Evolutionary conservation across 2,329 filamentous ascomycete species (phyloP).

Genomic region (Ascomycota sp.): DNA sequence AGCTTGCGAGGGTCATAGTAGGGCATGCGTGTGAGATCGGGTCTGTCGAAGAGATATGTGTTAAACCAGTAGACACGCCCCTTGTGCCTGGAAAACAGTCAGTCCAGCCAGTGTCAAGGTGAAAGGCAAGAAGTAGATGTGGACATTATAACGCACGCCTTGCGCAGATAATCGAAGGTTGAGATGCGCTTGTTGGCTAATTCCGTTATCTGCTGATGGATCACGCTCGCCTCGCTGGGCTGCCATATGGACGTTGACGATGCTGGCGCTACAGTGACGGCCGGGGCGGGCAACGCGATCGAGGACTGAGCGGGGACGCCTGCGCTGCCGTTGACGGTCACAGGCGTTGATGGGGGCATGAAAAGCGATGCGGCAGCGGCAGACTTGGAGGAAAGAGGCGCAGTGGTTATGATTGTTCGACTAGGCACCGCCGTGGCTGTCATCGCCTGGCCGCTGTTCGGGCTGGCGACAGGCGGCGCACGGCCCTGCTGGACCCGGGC

Average conservation of each 20-base stretch:
- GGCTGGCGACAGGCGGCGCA: not conserved
- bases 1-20: constrained; percentile 74
- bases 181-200: constrained; percentile 82
- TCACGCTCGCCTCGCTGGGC: constrained; percentile 24
- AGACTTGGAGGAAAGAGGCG: constrained; percentile 1
- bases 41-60: constrained; percentile 74
- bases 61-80: constrained; percentile 97
- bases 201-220: constrained; percentile 55
- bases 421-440: constrained; percentile 2
- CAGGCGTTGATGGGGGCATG: constrained; percentile 6
- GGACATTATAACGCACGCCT: constrained; percentile 44
- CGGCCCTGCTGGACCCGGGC: constrained; percentile 16
- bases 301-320: not conserved
- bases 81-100: constrained; percentile 45
- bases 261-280: constrained; percentile 1
- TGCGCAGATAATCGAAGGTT: constrained; percentile 79
- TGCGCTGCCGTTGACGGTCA: constrained; percentile 1
- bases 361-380: not conserved
- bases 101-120: not conserved
- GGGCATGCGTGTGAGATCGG: constrained; percentile 61
- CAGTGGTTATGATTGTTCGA: constrained; percentile 2
- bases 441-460: constrained; percentile 4
- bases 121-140: not conserved
- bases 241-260: constrained; percentile 10
- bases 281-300: not conserved